Evolutionary conservation across 2,329 filamentous ascomycete genomes (phyloP).

Genomic region (Dryadomyces sulphureus): DNA sequence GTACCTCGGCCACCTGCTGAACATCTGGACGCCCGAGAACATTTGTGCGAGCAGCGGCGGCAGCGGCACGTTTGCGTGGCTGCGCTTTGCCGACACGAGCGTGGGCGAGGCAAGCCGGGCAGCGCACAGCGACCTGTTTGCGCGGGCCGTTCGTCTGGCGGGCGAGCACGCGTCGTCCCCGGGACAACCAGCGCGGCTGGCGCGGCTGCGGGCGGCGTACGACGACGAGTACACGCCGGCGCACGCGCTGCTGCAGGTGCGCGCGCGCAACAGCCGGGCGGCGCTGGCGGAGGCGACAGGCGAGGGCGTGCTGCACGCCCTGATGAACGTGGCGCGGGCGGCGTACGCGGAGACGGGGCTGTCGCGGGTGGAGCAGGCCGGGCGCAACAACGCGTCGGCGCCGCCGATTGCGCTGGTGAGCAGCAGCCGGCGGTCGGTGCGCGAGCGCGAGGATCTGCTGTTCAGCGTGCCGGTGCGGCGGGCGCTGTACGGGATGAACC

Average conservation of each 20-base stretch:
- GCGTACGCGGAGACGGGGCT: constrained; percentile 58
- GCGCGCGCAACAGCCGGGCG: constrained; percentile 49
- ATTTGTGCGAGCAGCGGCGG: constrained; percentile 48
- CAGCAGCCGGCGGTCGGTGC: constrained; percentile 46
- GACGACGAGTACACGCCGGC: constrained; percentile 50
- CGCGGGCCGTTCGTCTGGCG: constrained; percentile 42
- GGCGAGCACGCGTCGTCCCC: constrained; percentile 27
- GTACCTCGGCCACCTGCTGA: constrained; percentile 70
- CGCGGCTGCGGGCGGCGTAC: constrained; percentile 54
- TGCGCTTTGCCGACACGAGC: constrained; percentile 72
- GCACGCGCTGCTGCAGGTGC: constrained; percentile 72
- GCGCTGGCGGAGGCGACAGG: constrained; percentile 54
- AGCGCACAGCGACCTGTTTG: constrained; percentile 56
- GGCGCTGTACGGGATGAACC: constrained; percentile 52
- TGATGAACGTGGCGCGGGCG: constrained; percentile 64
- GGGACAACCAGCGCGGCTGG: constrained; percentile 29
- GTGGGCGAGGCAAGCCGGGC: constrained; percentile 55
- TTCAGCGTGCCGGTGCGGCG: constrained; percentile 70
- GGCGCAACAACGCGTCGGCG: constrained; percentile 62
- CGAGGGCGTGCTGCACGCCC: constrained; percentile 56
- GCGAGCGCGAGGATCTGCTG: constrained; percentile 57
- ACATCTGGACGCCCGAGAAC: constrained; percentile 75
- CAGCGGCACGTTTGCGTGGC: constrained; percentile 67
- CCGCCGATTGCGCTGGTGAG: constrained; percentile 74
- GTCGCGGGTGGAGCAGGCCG: constrained; percentile 65